A percentile compares a stretch with the other conserved stretches of the same genome.
phyloP scores from a whole-genome alignment of 2,329 filamentous ascomycete species.

The Aspergillus sp. region DNA sequence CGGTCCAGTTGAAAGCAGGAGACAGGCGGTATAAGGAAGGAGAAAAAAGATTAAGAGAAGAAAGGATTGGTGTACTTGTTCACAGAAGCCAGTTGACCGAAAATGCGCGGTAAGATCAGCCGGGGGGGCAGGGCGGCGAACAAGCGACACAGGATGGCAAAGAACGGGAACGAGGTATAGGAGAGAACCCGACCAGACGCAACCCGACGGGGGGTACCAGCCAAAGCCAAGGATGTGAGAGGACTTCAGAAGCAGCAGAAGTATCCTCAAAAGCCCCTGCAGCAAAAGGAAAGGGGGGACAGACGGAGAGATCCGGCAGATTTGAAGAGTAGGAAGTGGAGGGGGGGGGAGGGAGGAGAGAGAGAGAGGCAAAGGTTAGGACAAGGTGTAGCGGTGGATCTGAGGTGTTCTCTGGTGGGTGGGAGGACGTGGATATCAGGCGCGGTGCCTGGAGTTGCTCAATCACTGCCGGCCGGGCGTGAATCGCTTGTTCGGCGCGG shows the following conservation, averaged over 20 bases:
- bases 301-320: conserved; percentile 21
- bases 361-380: conserved; percentile 20
- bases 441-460: conserved; percentile 29
- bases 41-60: conserved; percentile 8
- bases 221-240: conserved; percentile 9
- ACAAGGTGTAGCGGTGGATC: conserved; percentile 32
- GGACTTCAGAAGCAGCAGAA: conserved; percentile 13
- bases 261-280: conserved; percentile 12
- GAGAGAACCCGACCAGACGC: conserved; percentile 12
- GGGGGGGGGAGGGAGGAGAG: conserved; percentile 12
- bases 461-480: conserved; percentile 29
- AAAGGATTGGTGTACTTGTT: conserved; percentile 17
- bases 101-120: conserved; percentile 25
- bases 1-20: neutral
- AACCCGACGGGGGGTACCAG: conserved; percentile 11
- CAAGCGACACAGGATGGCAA: conserved; percentile 22
- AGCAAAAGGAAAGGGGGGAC: conserved; percentile 18
- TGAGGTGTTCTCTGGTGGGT: conserved; percentile 29
- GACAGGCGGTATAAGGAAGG: neutral
- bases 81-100: conserved; percentile 16
- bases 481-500: conserved; percentile 44
- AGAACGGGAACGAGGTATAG: conserved; percentile 26
- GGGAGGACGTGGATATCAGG: conserved; percentile 28
- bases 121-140: conserved; percentile 20
- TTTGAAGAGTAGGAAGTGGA: conserved; percentile 14